Conservation (phyloP, 257 asterid genomes). For the Cordia subcordata region DNA sequence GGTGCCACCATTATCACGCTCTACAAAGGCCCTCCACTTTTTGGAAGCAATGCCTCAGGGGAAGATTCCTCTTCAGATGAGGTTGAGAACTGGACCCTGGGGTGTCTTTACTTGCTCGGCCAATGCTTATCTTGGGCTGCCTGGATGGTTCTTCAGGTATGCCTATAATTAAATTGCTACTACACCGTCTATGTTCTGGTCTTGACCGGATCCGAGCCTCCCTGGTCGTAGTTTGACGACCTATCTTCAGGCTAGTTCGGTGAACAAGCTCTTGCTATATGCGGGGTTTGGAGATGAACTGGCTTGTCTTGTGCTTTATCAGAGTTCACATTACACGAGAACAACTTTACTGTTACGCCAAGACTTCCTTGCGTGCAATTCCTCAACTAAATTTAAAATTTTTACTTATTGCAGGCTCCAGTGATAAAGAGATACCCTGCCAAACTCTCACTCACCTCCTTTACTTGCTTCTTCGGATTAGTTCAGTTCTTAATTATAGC, state of each 20-base stretch:
- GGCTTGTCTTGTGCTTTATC: too few species aligned
- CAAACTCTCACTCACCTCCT: slow-evolving; percentile 76
- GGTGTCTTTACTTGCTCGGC: slow-evolving; percentile 65
- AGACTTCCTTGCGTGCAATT: background rate
- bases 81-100: slow-evolving; percentile 69
- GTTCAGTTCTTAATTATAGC: slow-evolving; percentile 74
- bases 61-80: slow-evolving; percentile 16
- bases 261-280: too few species aligned
- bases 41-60: slow-evolving; percentile 23
- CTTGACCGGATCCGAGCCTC: too few species aligned
- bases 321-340: too few species aligned
- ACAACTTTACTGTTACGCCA: too few species aligned
- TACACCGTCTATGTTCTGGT: too few species aligned
- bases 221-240: too few species aligned
- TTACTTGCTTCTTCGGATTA: slow-evolving; percentile 79
- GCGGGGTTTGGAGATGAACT: too few species aligned
- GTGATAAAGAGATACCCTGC: slow-evolving; percentile 83
- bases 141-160: slow-evolving; percentile 88
- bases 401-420: slow-evolving; percentile 56
- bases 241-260: too few species aligned
- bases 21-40: slow-evolving; percentile 71
- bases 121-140: slow-evolving; percentile 96
- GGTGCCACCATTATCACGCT: slow-evolving; percentile 75
- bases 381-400: background rate
- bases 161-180: background rate